A percentile compares a stretch with the other conserved stretches of the same genome.
Evolutionary conservation across 139 green algal species (phyloP).

Genomic region (Raphidocelis subcapitata): DNA sequence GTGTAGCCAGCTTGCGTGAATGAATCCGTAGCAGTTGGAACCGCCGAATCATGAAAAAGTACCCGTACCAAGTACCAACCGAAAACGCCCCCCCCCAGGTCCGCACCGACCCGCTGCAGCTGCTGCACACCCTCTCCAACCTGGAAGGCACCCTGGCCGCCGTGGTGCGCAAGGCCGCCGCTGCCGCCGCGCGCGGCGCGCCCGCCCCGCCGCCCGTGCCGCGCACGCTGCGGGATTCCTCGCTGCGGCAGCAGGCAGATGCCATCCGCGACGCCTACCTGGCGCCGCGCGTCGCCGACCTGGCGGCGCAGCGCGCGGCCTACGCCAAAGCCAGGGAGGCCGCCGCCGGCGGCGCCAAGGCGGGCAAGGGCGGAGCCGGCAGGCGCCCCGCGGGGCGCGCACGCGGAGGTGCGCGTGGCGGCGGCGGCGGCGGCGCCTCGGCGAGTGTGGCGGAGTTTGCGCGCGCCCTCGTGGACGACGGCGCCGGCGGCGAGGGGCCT

Average conservation of each 20-base stretch:
- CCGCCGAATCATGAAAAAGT: too few relatives aligned
- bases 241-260: conserved; percentile 42
- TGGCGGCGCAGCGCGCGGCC: conserved; percentile 24
- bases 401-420: not conserved
- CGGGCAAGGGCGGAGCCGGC: not conserved
- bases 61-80: too few relatives aligned
- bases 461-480: not conserved
- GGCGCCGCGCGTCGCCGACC: conserved; percentile 29
- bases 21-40: too few relatives aligned
- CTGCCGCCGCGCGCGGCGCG: not conserved
- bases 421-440: not conserved
- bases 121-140: conserved; percentile 88
- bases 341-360: not conserved
- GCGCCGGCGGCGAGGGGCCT: too few relatives aligned
- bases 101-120: conserved; percentile 77
- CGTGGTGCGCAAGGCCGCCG: conserved; percentile 4
- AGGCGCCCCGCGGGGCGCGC: not conserved
- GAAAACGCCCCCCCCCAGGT: conserved; percentile 31
- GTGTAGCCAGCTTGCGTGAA: too few relatives aligned
- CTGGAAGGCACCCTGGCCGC: conserved; percentile 54
- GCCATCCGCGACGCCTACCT: conserved; percentile 58
- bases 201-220: conserved; percentile 31
- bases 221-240: conserved; percentile 63
- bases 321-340: not conserved
- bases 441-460: not conserved